Base-by-base conservation (phyloP, 306 rosid genomes). In the Rubus parviflorus region DNA sequence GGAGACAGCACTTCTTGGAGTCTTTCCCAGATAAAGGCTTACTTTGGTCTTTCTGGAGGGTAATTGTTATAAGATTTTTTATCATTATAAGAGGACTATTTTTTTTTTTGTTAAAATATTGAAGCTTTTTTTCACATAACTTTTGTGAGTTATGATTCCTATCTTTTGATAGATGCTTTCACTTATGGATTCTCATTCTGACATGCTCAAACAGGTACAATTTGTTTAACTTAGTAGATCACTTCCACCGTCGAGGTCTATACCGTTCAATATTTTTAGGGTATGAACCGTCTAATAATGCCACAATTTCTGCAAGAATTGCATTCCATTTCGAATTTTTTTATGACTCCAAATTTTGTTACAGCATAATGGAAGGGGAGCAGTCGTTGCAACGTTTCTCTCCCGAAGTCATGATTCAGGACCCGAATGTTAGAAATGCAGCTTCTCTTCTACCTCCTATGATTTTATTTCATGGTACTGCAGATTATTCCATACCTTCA, bases 31-130 rank as follows among this genome's bases (percentile, higher is more conserved):
- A 89, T 94, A 79, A 88, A 90, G 83, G 89, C 95, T 68, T 92
- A 90, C 84, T 94, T 92, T 70, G 98, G 98, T 79, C 85, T 95
- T 76, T 95, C 98, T 64, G 98, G 98, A 88, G 98, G 96, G 98
- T 92, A 85, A 82, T 77, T 79, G 51, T 78, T 70, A 25, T 56
- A 8, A 16, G 35, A 8, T 56, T n/a, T 56, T 8, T 60, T 30
- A 25, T 58, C 38, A 58, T 23, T 58, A 58, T 23, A 35, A 64
- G 47, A 65, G 47, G 48, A 16, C 17, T n/a, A n/a, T n/a, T 7
- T 37, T 15, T 0, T 65, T 41, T 20, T 19, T 0, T 1, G 16
- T 63, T 1, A 25, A 12, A 30, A 15, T 12, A 60, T 35, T 37
- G 45, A 63, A 63, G 75, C 68, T 79, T 15, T 41, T 47, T 53